phyloP scores from a whole-genome alignment of 106 monocot genomes.

The Cymbidium sinense region DNA sequence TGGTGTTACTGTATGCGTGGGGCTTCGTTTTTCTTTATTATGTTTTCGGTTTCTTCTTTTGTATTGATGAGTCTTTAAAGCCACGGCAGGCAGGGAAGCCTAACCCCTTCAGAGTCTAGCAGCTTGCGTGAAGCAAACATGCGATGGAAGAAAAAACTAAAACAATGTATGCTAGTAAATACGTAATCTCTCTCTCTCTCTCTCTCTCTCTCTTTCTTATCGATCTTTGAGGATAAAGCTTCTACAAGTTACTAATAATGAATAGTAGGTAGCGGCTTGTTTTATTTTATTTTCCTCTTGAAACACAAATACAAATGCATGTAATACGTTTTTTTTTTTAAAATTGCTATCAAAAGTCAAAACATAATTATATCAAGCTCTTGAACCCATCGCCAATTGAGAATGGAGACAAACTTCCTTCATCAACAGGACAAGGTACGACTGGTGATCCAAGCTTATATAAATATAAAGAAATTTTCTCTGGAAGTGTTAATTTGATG shows the following conservation, averaged over 20 bases:
- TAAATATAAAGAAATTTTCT: too few species aligned
- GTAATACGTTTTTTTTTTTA: too few species aligned
- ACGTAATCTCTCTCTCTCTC: neutral
- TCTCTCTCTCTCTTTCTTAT: conserved; percentile 1
- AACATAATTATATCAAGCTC: too few species aligned
- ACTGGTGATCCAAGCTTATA: too few species aligned
- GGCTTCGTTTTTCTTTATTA: conserved; percentile 16
- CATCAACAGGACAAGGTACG: too few species aligned
- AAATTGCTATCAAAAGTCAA: too few species aligned
- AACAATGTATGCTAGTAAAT: neutral
- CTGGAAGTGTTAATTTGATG: too few species aligned
- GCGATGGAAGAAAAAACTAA: conserved; percentile 22
- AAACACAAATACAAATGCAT: too few species aligned
- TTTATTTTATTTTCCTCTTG: neutral
- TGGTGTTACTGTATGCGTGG: conserved; percentile 35
- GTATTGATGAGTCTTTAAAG: conserved; percentile 96
- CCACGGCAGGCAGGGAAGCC: conserved; percentile 66
- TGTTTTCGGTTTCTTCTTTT: conserved; percentile 16
- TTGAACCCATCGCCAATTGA: too few species aligned
- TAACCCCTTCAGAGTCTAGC: conserved; percentile 30
- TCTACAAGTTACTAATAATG: neutral
- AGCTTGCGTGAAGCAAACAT: conserved; percentile 99
- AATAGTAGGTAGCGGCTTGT: neutral
- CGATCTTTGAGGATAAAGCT: neutral
- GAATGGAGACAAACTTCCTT: too few species aligned